Conservation (phyloP, 176 grass and related monocot genomes). For the Bromus sterilis region DNA sequence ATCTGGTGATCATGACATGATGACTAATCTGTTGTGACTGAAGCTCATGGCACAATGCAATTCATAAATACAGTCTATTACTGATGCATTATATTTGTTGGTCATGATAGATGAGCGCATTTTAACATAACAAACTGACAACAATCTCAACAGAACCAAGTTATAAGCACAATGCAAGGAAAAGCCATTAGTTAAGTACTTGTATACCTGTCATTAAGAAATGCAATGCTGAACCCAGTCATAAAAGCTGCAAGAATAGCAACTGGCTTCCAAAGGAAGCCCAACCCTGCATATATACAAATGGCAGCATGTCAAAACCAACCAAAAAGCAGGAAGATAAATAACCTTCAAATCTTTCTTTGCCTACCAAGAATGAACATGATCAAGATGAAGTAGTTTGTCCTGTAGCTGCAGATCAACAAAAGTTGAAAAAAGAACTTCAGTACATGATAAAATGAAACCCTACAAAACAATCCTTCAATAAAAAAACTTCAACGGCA, state of each 20-base stretch:
- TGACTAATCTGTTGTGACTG: not conserved
- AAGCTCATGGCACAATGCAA: not conserved
- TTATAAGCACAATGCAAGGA: not conserved
- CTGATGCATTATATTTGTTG: not conserved
- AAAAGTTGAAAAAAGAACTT: conserved; percentile 11
- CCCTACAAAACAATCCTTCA: not conserved
- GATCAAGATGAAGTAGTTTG: conserved; percentile 76
- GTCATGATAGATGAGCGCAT: not conserved
- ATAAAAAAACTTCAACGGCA: not conserved
- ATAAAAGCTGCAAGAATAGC: conserved; percentile 81
- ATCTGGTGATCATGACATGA: not conserved
- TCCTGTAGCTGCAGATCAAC: conserved; percentile 70
- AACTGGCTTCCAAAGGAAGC: conserved; percentile 79
- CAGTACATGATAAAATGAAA: not conserved
- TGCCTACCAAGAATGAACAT: conserved; percentile 68
- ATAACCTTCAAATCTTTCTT: conserved; percentile 17
- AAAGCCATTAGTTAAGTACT: not conserved
- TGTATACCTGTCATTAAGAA: conserved; percentile 87
- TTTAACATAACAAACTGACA: not conserved
- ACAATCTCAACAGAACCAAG: not conserved
- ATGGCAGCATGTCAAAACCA: conserved; percentile 15
- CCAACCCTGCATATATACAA: conserved; percentile 49
- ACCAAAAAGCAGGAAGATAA: not conserved
- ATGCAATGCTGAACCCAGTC: conserved; percentile 75
- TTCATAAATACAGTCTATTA: not conserved